phyloP scores from a whole-genome alignment of 1,284 basidiomycete species.

The Erythrobasidium hasegawianum region DNA sequence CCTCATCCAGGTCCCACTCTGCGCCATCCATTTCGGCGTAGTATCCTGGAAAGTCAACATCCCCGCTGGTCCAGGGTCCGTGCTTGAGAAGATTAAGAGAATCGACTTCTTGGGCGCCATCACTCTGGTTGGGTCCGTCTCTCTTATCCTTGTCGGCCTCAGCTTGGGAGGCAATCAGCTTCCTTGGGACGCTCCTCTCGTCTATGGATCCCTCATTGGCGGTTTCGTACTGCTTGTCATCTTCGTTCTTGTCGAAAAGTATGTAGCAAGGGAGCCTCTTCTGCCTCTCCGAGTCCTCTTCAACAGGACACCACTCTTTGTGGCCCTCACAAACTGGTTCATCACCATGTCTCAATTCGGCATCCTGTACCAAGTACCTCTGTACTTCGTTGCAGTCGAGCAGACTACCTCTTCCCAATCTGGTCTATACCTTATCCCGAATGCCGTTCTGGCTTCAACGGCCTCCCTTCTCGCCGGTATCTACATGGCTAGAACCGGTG shows the following conservation, averaged over 20 bases:
- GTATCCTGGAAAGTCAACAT: conserved; percentile 51
- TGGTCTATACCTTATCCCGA: conserved; percentile 48
- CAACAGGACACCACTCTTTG: conserved; percentile 49
- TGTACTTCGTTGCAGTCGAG: conserved; percentile 49
- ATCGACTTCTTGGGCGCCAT: conserved; percentile 50
- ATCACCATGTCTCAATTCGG: conserved; percentile 50
- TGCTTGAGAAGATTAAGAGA: conserved; percentile 50
- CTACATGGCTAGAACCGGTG: conserved; percentile 50
- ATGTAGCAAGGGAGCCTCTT: conserved; percentile 50
- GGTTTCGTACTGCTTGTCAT: conserved; percentile 60
- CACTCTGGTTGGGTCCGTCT: conserved; percentile 49
- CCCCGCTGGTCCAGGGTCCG: conserved; percentile 48
- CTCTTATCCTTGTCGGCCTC: conserved; percentile 48
- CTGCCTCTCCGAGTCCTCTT: conserved; percentile 49
- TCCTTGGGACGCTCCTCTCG: conserved; percentile 64
- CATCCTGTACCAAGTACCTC: conserved; percentile 39
- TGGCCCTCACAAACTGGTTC: conserved; percentile 50
- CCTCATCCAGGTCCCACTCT: conserved; percentile 47
- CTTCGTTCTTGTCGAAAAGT: conserved; percentile 53
- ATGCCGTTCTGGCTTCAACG: conserved; percentile 48
- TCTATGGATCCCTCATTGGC: conserved; percentile 63
- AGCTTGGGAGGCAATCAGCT: conserved; percentile 46
- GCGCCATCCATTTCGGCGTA: conserved; percentile 48
- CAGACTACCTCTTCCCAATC: conserved; percentile 47
- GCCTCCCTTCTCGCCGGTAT: conserved; percentile 50